Evolutionary conservation across 208 protist genomes (phyloP).

Genomic region (Willaertia magna): DNA sequence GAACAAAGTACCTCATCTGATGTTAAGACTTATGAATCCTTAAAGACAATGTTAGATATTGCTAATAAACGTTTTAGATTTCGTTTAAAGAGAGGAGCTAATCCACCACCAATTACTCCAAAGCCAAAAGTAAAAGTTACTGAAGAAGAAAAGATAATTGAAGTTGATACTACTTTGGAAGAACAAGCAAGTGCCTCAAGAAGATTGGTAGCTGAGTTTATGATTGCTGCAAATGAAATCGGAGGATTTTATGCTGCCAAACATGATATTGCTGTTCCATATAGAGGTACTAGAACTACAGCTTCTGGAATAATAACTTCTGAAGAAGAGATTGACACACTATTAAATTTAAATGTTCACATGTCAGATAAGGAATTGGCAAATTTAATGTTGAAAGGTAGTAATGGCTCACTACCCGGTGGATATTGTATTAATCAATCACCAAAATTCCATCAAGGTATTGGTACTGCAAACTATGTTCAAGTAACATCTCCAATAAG

Average conservation of each 20-base stretch:
- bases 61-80: not conserved
- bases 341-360: not conserved
- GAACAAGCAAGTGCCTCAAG: not conserved
- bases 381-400: not conserved
- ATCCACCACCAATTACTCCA: not conserved
- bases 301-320: not conserved
- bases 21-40: not conserved
- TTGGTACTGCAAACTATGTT: not conserved
- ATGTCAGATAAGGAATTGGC: not conserved
- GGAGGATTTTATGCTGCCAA: not conserved
- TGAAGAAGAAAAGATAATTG: not conserved
- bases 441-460: not conserved
- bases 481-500: slow-evolving; percentile 4
- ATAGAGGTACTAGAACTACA: not conserved
- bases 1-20: not conserved
- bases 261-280: not conserved
- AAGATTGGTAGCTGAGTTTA: not conserved
- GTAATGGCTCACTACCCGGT: not conserved
- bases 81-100: not conserved
- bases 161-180: not conserved
- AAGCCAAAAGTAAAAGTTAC: not conserved
- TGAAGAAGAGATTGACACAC: not conserved
- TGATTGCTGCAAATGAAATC: slow-evolving; percentile 7
- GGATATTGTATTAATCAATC: not conserved
- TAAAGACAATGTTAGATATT: not conserved